phyloP scores from a whole-genome alignment of 352 stramenopile genomes.

The Phytophthora foliorum region DNA sequence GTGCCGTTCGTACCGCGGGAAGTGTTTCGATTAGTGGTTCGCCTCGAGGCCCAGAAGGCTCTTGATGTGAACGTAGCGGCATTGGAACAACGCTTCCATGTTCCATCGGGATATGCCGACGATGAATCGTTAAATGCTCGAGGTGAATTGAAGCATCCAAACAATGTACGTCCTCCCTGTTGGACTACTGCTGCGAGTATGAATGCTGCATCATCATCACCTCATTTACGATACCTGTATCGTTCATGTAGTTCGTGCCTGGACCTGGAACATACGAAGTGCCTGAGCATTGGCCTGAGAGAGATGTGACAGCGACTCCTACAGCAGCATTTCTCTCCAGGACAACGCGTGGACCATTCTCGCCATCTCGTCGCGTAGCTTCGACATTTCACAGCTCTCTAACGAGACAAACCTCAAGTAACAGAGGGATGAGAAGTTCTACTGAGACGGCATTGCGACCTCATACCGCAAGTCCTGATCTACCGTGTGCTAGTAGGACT shows the following conservation, averaged over 20 bases:
- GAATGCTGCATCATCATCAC: neutral
- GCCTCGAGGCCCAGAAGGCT: constrained; percentile 67
- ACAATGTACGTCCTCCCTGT: constrained; percentile 32
- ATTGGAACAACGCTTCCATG: constrained; percentile 67
- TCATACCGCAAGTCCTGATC: constrained; percentile 10
- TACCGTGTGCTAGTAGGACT: neutral
- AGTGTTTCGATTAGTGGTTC: constrained; percentile 74
- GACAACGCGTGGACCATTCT: constrained; percentile 19
- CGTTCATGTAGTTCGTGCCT: constrained; percentile 53
- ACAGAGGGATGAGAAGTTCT: neutral
- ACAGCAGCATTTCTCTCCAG: constrained; percentile 45
- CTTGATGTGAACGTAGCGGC: constrained; percentile 60
- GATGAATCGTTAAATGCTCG: constrained; percentile 49
- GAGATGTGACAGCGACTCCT: constrained; percentile 27
- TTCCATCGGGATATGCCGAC: constrained; percentile 58
- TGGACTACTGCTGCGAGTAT: neutral
- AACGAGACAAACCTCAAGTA: neutral
- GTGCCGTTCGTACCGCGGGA: constrained; percentile 68
- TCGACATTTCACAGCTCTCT: constrained; percentile 14
- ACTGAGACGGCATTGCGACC: constrained; percentile 5
- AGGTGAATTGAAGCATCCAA: constrained; percentile 27
- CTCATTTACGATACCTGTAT: neutral
- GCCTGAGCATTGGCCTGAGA: constrained; percentile 32
- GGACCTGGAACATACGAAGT: constrained; percentile 68
- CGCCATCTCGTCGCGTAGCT: constrained; percentile 5